Evolutionary conservation across 2,329 filamentous ascomycete genomes (phyloP), one percentile per base, ranked within the genome.

Genomic region (Trichoderma koningii): DNA sequence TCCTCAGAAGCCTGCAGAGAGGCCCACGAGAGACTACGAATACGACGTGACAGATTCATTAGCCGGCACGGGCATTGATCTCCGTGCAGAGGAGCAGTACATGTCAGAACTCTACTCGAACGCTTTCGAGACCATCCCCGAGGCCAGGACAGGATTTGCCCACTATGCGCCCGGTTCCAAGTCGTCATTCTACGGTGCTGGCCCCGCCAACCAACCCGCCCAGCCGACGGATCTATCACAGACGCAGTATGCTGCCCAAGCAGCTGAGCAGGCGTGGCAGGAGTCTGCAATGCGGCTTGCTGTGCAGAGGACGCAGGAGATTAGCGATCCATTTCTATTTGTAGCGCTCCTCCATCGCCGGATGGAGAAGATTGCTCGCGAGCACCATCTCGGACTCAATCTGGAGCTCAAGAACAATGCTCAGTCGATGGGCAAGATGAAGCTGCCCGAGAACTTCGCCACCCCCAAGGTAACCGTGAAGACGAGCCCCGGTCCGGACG

Each of bases 41-140:
- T 87, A 93, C 71, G 92, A 96, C 71, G 84, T 93, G 52, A 91
- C 89, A 69, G 93, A 97, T 78, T 90, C 93, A 57, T 78, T 97
- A 63, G 89, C 89, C 19, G 91, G 90, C 19, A 94, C 92, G 17
- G 93, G 92, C 56, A 92, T 97, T 68, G 91, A 97, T 79, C 78
- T 97, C 53, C 88, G 89, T 66, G 92, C 92, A 69, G 93, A 97
- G 76, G 92, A 96, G 73, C 91, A 93, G 70, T 91, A 87, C 69
- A 82, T 95, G 75, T 88, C 91, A 51, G 87, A 87, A 66, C 81
- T 87, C 64, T 89, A 87, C 73, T 84, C 85, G 51, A 82, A 76
- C 41, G 72, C 82, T 9, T 82, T 80, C 66, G 79, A 81, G 63
- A 72, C 75, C 63, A 78, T 74, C 26, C 71, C 75, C 61, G 80